Evolutionary conservation across 1,284 basidiomycete genomes (phyloP), one percentile per base, ranked within the genome.

Genomic region (Inonotus hispidus): DNA sequence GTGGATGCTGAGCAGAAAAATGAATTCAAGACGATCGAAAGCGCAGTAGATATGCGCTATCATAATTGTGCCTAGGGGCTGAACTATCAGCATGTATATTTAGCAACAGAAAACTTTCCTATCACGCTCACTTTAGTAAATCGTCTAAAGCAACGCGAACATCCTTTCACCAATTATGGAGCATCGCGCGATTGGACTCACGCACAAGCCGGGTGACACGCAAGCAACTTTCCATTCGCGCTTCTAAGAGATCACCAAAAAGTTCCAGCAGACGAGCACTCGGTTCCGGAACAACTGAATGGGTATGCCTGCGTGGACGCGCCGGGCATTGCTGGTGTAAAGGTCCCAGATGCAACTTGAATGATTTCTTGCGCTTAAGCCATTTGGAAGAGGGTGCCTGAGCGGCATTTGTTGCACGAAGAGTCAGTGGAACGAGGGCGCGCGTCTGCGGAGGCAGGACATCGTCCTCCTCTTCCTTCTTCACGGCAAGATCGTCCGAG

Each of bases 171-270:
- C 53, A 60, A 19, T 54, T 23, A 35, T 47, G 55, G 25, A 63
- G 54, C 62, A 63, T 63, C 16, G 62, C 23, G 21, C 73, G 70
- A 67, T 77, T 79, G 45, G 80, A 80, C 56, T 80, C 78, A 66
- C 78, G 77, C 41, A 88, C 79, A 65, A 90, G 75, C 50, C 77
- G 77, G 64, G 82, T 81, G 54, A 87, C 75, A 39, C 85, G 76
- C 64, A 84, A 77, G 70, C 87, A 90, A 68, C 84, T 87, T 70
- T 89, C 85, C 80, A 90, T 83, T 57, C 88, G 79, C 5, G 82
- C 77, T 66, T 88, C 84, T 76, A 88, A 81, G 74, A 90, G 82
- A 65, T 81, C 79, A 60, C 84, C 84, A 68, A 87, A 88, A 75
- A 84, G 80, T 66, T 84, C 80, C 61, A 90, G 75, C 59, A 90